Conservation (phyloP, 352 stramenopile genomes). For the Pythium phragmitis region DNA sequence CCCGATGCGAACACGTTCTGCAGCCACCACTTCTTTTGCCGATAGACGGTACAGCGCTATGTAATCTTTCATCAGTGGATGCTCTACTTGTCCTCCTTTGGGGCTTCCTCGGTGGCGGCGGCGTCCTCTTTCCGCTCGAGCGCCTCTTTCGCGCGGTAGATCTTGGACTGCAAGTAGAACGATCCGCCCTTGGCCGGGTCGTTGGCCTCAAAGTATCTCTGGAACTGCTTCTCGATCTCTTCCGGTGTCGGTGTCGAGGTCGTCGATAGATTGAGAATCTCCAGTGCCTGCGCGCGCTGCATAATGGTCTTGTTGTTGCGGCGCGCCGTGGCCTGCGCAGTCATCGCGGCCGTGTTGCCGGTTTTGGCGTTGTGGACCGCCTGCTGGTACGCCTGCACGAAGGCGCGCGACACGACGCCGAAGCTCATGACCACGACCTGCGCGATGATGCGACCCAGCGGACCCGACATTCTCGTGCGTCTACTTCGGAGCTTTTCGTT, state of each 20-base stretch:
- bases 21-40: not conserved
- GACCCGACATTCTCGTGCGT: slow-evolving; percentile 62
- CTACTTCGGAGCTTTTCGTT: slow-evolving; percentile 13
- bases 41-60: not conserved
- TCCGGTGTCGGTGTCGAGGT: slow-evolving; percentile 44
- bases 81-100: slow-evolving; percentile 18
- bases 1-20: slow-evolving; percentile 12
- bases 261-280: slow-evolving; percentile 83
- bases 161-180: slow-evolving; percentile 93
- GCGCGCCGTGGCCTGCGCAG: slow-evolving; percentile 53
- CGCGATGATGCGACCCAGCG: slow-evolving; percentile 75
- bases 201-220: slow-evolving; percentile 87
- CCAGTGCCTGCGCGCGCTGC: slow-evolving; percentile 66
- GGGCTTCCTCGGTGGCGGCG: slow-evolving; percentile 17
- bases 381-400: slow-evolving; percentile 88
- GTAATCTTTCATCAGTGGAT: not conserved
- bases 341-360: slow-evolving; percentile 67
- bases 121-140: slow-evolving; percentile 51
- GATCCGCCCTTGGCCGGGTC: slow-evolving; percentile 89
- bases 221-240: slow-evolving; percentile 84
- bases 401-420: slow-evolving; percentile 81
- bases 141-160: slow-evolving; percentile 89
- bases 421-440: slow-evolving; percentile 84
- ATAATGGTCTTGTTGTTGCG: slow-evolving; percentile 88
- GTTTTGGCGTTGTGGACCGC: slow-evolving; percentile 83